phyloP scores from a whole-genome alignment of 805 yeast genomes.

The Schwanniomyces occidentalis region DNA sequence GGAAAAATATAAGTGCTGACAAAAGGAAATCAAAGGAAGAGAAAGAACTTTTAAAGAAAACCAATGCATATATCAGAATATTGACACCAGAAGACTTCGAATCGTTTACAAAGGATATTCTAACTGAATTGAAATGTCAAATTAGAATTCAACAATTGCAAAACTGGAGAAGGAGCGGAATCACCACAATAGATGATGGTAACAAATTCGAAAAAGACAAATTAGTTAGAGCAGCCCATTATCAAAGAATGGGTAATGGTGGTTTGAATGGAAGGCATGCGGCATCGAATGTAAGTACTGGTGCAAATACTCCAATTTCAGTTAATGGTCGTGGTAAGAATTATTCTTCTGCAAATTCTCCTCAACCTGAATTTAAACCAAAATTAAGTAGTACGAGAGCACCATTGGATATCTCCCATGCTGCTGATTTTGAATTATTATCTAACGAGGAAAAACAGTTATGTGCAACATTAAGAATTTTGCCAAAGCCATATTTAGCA shows the following conservation, averaged over 20 bases:
- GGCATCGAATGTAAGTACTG: conserved; percentile 19
- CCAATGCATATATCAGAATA: conserved; percentile 79
- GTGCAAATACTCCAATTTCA: conserved; percentile 11
- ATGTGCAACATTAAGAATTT: conserved; percentile 78
- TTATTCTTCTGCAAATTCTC: conserved; percentile 27
- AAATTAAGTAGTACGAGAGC: conserved; percentile 47
- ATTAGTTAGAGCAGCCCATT: conserved; percentile 59
- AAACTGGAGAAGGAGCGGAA: conserved; percentile 90
- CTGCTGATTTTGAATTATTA: conserved; percentile 79
- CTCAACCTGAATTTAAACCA: conserved; percentile 43
- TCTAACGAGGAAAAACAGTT: conserved; percentile 86
- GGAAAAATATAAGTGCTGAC: conserved; percentile 77
- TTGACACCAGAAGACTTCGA: conserved; percentile 82
- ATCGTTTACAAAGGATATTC: conserved; percentile 67
- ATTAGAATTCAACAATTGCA: conserved; percentile 85
- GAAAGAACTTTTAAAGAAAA: conserved; percentile 70
- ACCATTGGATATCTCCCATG: conserved; percentile 68
- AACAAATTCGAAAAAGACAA: conserved; percentile 86
- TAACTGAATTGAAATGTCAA: conserved; percentile 77
- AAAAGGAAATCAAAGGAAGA: conserved; percentile 88
- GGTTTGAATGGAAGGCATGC: conserved; percentile 11
- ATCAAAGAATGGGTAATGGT: conserved; percentile 55
- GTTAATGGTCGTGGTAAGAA: conserved; percentile 21
- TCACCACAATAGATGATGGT: conserved; percentile 82
- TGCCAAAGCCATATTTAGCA: conserved; percentile 93